Base-by-base conservation (phyloP, 2,329 filamentous ascomycete genomes). In the Periconia sp. region DNA sequence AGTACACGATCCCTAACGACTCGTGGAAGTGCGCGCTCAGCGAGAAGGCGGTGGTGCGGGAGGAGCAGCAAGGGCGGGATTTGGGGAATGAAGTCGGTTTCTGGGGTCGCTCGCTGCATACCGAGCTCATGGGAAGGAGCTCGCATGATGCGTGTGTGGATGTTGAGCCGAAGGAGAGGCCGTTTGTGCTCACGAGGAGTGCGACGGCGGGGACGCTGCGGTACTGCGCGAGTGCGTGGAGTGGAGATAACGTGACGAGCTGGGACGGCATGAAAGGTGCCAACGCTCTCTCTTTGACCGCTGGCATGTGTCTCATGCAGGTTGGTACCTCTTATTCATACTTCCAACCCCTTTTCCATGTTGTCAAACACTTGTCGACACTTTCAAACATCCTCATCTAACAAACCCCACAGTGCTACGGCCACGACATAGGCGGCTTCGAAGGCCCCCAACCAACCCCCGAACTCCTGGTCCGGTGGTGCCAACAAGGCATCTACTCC, bases 401-500 rank as follows among this genome's bases (percentile, higher is more conserved):
- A 54, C 33, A 41, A 27, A 1, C 6, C n/a, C n/a, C n/a, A 5
- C 49, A 82, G 73, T 88, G 83, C 63, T 88, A 86, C 59, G 88
- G 88, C 13, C 87, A 90, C 62, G 88, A 91, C 53, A 90, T 91
- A 56, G 88, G 88, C 42, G 88, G 88, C 0, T 91, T 91, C 62
- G 87, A 90, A 74, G 87, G 87, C 1, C 86, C 87, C 0, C 87
- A 90, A 63, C 88, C 88, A 0, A 82, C 82, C 0, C 86, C 88
- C 0, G 88, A 91, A 63, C 79, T 90, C 2, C 79, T 91, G 0
- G 81, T 90, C 2, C 83, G 88, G 30, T 91, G 88, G 88, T 79
- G 90, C 13, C 88, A 91, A 64, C 79, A 89, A 1, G 88, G 87
- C 6, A 82, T 85, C 55, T 83, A 90, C 73, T 87, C 86, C 1